Conservation (phyloP, 768 basidiomycete genomes). For the Tricholoma sp. region DNA sequence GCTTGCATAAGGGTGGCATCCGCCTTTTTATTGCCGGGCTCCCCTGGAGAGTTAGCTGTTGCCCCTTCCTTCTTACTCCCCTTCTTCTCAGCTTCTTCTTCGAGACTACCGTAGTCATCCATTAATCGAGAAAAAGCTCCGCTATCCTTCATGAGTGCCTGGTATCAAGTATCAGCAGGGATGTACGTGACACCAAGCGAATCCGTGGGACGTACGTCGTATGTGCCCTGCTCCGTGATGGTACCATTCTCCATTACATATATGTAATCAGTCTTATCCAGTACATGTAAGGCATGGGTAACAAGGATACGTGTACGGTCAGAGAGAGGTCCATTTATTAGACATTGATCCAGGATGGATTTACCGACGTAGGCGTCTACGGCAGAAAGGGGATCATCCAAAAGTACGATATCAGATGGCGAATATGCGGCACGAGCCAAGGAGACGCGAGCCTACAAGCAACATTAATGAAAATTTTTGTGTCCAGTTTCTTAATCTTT, state of each 20-base stretch:
- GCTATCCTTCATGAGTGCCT: slow-evolving; percentile 43
- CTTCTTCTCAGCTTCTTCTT: slow-evolving; percentile 25
- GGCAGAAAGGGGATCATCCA: slow-evolving; percentile 80
- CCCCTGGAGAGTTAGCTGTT: slow-evolving; percentile 1
- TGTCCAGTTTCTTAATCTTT: slow-evolving; percentile 14
- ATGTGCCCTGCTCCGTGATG: slow-evolving; percentile 62
- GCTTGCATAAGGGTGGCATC: slow-evolving; percentile 39
- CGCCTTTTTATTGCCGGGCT: slow-evolving; percentile 21
- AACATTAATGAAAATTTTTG: slow-evolving; percentile 22
- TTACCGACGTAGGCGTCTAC: slow-evolving; percentile 77
- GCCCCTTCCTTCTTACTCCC: slow-evolving; percentile 2
- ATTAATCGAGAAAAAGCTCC: slow-evolving; percentile 46
- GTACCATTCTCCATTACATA: slow-evolving; percentile 56
- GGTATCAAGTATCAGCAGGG: neutral
- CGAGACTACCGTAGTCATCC: slow-evolving; percentile 47
- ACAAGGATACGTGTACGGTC: slow-evolving; percentile 57
- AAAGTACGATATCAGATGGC: slow-evolving; percentile 63
- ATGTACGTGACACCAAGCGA: neutral
- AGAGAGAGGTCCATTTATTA: slow-evolving; percentile 48
- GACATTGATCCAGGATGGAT: slow-evolving; percentile 56
- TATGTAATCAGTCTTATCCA: slow-evolving; percentile 57
- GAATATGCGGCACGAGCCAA: slow-evolving; percentile 78
- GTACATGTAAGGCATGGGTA: slow-evolving; percentile 54
- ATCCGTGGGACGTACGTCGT: slow-evolving; percentile 29
- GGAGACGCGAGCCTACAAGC: slow-evolving; percentile 54